These are phyloP conservation scores for Pezizomycotina sp. DNA, from an alignment of 2,329 filamentous ascomycete species.

Conservation along the genomic window DNA sequence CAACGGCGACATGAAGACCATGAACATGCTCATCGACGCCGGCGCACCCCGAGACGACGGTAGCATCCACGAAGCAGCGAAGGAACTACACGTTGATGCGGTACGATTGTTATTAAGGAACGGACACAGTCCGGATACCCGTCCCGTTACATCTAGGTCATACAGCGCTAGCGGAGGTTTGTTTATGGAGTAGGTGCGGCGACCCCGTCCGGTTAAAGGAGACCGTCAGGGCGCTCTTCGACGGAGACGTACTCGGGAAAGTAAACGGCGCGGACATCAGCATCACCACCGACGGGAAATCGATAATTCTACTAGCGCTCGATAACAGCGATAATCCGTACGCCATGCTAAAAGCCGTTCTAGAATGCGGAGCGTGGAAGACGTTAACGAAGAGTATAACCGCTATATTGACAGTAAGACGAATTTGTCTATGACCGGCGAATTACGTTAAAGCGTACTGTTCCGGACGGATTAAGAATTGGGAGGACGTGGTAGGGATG, in stretches of 20 bases:
- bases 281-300: constrained; percentile 6
- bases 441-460: too few species aligned
- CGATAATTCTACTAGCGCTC: too few species aligned
- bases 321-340: too few species aligned
- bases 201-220: not conserved
- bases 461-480: too few species aligned
- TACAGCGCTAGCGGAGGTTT: constrained; percentile 6
- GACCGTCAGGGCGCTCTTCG: constrained; percentile 5
- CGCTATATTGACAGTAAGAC: too few species aligned
- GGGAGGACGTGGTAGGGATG: too few species aligned
- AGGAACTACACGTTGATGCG: constrained; percentile 5
- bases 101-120: constrained; percentile 2
- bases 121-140: constrained; percentile 6
- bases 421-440: too few species aligned
- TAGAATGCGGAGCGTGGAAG: too few species aligned
- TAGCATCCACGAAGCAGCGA: constrained; percentile 8
- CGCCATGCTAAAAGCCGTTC: too few species aligned
- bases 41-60: constrained; percentile 6
- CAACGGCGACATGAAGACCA: constrained; percentile 3
- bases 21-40: constrained; percentile 3
- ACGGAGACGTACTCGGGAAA: constrained; percentile 8
- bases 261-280: constrained; percentile 4
- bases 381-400: too few species aligned
- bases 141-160: constrained; percentile 6
- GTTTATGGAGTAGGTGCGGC: constrained; percentile 3